Conservation (phyloP, 2,329 filamentous ascomycete species). For the Harringtonia aguacate region DNA sequence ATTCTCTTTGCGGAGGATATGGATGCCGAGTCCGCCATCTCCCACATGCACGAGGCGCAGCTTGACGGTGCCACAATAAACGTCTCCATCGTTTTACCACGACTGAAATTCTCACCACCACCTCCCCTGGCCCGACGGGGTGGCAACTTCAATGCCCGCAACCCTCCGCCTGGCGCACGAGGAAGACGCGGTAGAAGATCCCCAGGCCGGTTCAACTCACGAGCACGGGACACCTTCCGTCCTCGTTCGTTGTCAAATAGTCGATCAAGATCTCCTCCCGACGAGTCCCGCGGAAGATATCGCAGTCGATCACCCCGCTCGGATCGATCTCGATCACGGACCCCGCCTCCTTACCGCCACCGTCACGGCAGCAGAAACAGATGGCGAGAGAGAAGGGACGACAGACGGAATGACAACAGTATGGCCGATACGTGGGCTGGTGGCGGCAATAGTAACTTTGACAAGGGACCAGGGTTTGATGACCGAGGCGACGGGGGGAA, state of each 20-base stretch:
- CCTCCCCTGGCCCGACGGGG: slow-evolving; percentile 61
- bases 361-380: neutral
- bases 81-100: slow-evolving; percentile 80
- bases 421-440: too few species aligned
- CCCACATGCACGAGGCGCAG: slow-evolving; percentile 97
- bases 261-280: slow-evolving; percentile 26
- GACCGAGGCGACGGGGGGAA: too few species aligned
- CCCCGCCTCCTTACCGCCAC: slow-evolving; percentile 3
- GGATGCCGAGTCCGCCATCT: slow-evolving; percentile 79
- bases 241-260: slow-evolving; percentile 47
- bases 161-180: slow-evolving; percentile 24
- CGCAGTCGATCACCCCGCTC: slow-evolving; percentile 34
- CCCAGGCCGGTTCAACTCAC: slow-evolving; percentile 24
- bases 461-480: too few species aligned
- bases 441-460: too few species aligned
- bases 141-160: slow-evolving; percentile 46
- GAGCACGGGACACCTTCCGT: slow-evolving; percentile 34
- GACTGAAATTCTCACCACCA: slow-evolving; percentile 69
- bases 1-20: slow-evolving; percentile 69
- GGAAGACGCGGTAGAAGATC: slow-evolving; percentile 8
- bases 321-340: slow-evolving; percentile 21
- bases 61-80: slow-evolving; percentile 73
- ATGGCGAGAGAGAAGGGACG: neutral
- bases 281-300: slow-evolving; percentile 25
- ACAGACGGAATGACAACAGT: too few species aligned